Evolutionary conservation across 805 yeast species (phyloP).

Genomic region (Candida awuae): DNA sequence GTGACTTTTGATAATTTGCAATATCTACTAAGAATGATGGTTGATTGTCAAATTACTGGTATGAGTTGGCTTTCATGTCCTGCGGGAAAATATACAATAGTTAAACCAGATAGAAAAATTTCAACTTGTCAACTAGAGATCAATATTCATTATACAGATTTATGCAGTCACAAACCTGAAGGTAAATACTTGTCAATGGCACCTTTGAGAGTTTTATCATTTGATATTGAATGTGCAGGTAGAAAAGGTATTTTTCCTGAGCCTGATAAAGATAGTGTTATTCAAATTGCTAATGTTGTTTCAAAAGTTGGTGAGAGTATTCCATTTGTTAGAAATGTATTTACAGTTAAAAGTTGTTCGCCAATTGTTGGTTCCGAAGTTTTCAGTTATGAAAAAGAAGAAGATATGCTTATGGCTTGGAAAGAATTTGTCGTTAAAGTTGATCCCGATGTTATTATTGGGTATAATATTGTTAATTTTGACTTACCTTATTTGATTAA

Average conservation of each 20-base stretch:
- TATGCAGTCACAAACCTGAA: constrained; percentile 78
- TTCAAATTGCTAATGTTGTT: constrained; percentile 95
- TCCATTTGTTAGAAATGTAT: constrained; percentile 91
- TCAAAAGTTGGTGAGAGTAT: constrained; percentile 71
- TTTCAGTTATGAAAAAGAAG: constrained; percentile 64
- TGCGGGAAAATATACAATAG: constrained; percentile 51
- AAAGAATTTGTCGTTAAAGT: constrained; percentile 70
- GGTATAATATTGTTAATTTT: constrained; percentile 90
- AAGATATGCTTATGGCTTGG: constrained; percentile 82
- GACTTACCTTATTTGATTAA: constrained; percentile 90
- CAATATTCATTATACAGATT: constrained; percentile 53
- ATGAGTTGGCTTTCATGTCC: constrained; percentile 98
- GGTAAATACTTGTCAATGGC: constrained; percentile 93
- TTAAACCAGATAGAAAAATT: constrained; percentile 31
- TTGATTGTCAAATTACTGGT: constrained; percentile 87
- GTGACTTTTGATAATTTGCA: constrained; percentile 88
- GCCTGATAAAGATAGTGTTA: constrained; percentile 85
- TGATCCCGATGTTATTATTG: constrained; percentile 95
- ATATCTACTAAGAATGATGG: constrained; percentile 77
- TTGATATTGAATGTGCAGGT: constrained; percentile 98
- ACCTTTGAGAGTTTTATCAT: constrained; percentile 85
- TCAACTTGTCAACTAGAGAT: constrained; percentile 88
- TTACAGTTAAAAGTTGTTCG: constrained; percentile 85
- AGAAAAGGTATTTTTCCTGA: constrained; percentile 96
- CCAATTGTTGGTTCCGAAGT: constrained; percentile 93